Base-by-base conservation (phyloP, 805 yeast genomes). In the Saturnispora quitensis region DNA sequence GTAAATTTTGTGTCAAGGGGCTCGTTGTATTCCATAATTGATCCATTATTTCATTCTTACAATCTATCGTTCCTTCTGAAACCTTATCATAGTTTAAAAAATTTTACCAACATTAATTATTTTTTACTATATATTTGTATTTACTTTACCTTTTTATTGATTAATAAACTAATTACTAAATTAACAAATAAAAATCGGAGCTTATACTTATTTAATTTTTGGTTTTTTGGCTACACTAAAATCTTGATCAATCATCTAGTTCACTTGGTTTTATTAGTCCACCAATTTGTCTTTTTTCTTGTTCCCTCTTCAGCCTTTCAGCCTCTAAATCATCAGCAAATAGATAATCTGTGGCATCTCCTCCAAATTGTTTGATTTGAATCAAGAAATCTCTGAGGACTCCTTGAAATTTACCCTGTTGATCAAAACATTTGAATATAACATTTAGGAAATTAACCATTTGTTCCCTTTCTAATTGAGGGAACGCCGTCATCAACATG, bases 181-280 rank as follows among this genome's bases (percentile, higher is more conserved):
- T 38, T n/a, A 38, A 38, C 8, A 38, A 38, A 38, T 38, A 38
- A 38, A 38, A 18, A 18, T 38, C 22, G 22, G 18, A 20, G 13
- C 17, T 20, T 18, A 20, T 40, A 15, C 20, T 24, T n/a, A 8
- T 48, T 34, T 42, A 4, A 15, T 4, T 17, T 17, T 25, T 20
- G 45, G 3, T 43, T 18, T 20, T 38, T 9, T 31, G 34, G 13
- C 34, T 13, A 13, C 15, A 4, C 12, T 31, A 10, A 13, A 31
- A 4, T 31, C 34, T 31, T 31, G 35, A 46, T 48, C 51, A 65
- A 48, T 90, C 97, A 58, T 86, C 96, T 80, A 91, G 78, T 61
- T 91, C 99, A 22, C 95, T 82, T 31, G 99, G 99, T 68, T 89
- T 91, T 64, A 93, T 73, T 66, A 91, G 76, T 47, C 99, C 99